Percentiles rank a stretch among this genome's conserved stretches.
phyloP scores from a whole-genome alignment of 1,284 basidiomycete species.

The Bjerkandera adusta region DNA sequence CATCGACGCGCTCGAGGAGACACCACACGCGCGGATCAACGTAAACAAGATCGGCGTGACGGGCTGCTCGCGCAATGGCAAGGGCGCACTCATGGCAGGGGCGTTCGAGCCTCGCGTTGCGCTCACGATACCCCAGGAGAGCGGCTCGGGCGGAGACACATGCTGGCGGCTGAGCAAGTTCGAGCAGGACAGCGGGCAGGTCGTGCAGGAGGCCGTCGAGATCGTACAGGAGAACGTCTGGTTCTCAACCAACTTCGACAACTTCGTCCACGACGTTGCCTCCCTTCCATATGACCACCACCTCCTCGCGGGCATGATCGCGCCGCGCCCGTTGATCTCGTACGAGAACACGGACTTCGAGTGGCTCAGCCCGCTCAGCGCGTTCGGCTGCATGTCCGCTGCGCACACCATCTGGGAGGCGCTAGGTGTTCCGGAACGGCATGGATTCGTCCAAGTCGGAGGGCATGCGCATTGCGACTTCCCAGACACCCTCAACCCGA shows the following conservation, averaged over 20 bases:
- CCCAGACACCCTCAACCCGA: slow-evolving; percentile 39
- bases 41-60: slow-evolving; percentile 48
- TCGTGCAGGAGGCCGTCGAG: slow-evolving; percentile 47
- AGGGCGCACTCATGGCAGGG: slow-evolving; percentile 53
- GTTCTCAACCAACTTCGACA: slow-evolving; percentile 48
- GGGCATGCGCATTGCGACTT: slow-evolving; percentile 52
- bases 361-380: slow-evolving; percentile 48
- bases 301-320: slow-evolving; percentile 46
- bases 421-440: slow-evolving; percentile 39
- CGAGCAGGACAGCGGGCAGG: slow-evolving; percentile 35
- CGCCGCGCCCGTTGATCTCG: slow-evolving; percentile 47
- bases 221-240: slow-evolving; percentile 55
- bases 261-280: slow-evolving; percentile 40
- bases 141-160: slow-evolving; percentile 51
- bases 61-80: slow-evolving; percentile 56
- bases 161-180: slow-evolving; percentile 53
- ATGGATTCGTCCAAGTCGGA: slow-evolving; percentile 51
- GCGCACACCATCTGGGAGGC: slow-evolving; percentile 47
- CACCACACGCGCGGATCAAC: slow-evolving; percentile 43
- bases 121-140: slow-evolving; percentile 56
- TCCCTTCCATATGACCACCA: slow-evolving; percentile 53
- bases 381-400: slow-evolving; percentile 48
- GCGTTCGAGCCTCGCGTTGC: slow-evolving; percentile 53
- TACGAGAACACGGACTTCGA: slow-evolving; percentile 51
- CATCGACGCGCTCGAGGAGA: slow-evolving; percentile 50